These are phyloP conservation scores for Sporothrix variecibatus DNA, from an alignment of 2,329 filamentous ascomycete species.

Conservation along the genomic window DNA sequence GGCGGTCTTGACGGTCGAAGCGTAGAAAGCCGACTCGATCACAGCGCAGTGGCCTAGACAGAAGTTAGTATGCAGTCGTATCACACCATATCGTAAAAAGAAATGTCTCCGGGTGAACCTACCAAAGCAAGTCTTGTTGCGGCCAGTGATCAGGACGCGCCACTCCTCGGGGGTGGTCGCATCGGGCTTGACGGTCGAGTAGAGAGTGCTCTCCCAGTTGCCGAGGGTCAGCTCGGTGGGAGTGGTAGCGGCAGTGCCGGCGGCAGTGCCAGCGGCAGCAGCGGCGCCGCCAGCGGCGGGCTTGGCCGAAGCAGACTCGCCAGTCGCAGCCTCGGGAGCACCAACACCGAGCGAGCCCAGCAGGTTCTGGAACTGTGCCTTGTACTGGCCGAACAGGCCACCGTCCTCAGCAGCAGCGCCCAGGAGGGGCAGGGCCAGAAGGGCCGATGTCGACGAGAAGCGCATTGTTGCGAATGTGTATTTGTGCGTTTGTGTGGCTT, in stretches of 20 bases:
- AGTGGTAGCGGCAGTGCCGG: slow-evolving; percentile 41
- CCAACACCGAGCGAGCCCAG: slow-evolving; percentile 56
- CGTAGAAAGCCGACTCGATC: slow-evolving; percentile 66
- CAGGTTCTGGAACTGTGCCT: slow-evolving; percentile 65
- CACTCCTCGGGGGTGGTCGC: slow-evolving; percentile 70
- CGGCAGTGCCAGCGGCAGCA: slow-evolving; percentile 20
- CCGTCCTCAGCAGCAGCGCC: slow-evolving; percentile 50
- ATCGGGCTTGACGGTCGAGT: slow-evolving; percentile 59
- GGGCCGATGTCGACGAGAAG: slow-evolving; percentile 52
- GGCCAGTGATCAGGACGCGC: slow-evolving; percentile 72
- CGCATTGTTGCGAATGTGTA: slow-evolving; percentile 52
- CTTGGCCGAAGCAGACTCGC: slow-evolving; percentile 30
- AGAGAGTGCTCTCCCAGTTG: slow-evolving; percentile 71
- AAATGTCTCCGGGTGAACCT: slow-evolving; percentile 33
- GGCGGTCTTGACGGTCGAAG: slow-evolving; percentile 65
- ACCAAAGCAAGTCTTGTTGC: slow-evolving; percentile 77
- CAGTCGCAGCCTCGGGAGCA: slow-evolving; percentile 37
- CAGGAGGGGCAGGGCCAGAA: slow-evolving; percentile 59
- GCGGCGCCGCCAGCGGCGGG: slow-evolving; percentile 54
- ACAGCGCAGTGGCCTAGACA: slow-evolving; percentile 62
- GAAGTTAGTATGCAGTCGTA: neutral
- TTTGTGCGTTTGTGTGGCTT: neutral
- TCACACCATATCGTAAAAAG: neutral
- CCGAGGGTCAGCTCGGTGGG: slow-evolving; percentile 58
- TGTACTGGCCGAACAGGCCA: slow-evolving; percentile 57